These are phyloP conservation scores for Penicillium salamii DNA, from an alignment of 495 filamentous ascomycete genomes.

Conservation along the genomic window DNA sequence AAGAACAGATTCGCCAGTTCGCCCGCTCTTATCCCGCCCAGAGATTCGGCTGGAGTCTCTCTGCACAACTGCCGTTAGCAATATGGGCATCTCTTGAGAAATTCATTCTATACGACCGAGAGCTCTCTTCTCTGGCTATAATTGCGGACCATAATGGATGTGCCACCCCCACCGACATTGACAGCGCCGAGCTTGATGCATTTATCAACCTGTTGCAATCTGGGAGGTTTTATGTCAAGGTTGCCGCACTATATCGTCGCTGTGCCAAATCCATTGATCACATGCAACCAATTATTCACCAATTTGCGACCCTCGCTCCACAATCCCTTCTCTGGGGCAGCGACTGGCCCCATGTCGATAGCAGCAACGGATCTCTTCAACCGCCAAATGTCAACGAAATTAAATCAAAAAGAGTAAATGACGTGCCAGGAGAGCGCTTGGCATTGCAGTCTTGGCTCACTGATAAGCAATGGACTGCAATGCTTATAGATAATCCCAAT, in stretches of 20 bases:
- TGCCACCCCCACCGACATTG: constrained; percentile 6
- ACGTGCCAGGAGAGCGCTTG: constrained; percentile 4
- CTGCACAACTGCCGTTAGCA: constrained; percentile 11
- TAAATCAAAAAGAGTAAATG: background rate
- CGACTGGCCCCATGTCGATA: constrained; percentile 24
- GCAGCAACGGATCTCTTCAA: background rate
- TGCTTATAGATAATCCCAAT: too few relatives aligned
- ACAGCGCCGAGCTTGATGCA: background rate
- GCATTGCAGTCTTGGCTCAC: constrained; percentile 11
- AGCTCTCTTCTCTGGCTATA: constrained; percentile 4
- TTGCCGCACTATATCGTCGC: constrained; percentile 15
- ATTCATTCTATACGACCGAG: constrained; percentile 9
- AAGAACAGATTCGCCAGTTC: constrained; percentile 9
- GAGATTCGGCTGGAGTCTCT: constrained; percentile 12
- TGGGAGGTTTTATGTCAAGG: constrained; percentile 14
- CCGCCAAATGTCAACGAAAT: background rate
- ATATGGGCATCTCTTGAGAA: constrained; percentile 10
- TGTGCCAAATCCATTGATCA: constrained; percentile 2
- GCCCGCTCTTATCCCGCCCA: constrained; percentile 8
- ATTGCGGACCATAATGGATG: constrained; percentile 20
- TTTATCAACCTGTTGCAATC: constrained; percentile 12
- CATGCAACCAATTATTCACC: constrained; percentile 14
- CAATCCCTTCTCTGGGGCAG: constrained; percentile 18
- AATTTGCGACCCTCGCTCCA: constrained; percentile 1
- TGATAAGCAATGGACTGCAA: background rate